Evolutionary conservation across 345 rosid species (phyloP).

Genomic region (Atalantia buxifolia): DNA sequence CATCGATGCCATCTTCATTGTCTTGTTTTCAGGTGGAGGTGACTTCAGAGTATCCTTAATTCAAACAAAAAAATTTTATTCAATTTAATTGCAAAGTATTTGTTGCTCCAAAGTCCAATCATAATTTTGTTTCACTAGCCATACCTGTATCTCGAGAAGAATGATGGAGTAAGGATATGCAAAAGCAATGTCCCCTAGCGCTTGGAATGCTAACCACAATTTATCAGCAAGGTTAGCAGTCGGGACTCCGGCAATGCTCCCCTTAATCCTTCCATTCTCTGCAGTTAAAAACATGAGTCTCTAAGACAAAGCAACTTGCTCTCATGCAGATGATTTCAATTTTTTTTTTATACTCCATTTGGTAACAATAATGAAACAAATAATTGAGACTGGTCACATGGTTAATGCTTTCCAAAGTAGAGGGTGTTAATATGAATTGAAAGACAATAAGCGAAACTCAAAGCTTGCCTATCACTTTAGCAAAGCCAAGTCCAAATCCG

Average conservation of each 20-base stretch:
- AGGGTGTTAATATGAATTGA: neutral
- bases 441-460: neutral
- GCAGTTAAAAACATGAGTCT: slow-evolving; percentile 7
- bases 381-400: neutral
- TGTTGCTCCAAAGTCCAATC: neutral
- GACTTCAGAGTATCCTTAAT: slow-evolving; percentile 41
- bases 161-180: slow-evolving; percentile 58
- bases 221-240: slow-evolving; percentile 32
- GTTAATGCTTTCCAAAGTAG: neutral
- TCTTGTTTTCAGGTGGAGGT: slow-evolving; percentile 45
- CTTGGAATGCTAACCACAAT: slow-evolving; percentile 45
- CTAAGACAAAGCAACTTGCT: neutral
- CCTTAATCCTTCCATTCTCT: slow-evolving; percentile 48
- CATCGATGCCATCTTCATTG: slow-evolving; percentile 42
- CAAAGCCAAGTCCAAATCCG: slow-evolving; percentile 47
- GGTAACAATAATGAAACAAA: neutral
- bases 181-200: slow-evolving; percentile 62
- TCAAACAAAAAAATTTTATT: neutral
- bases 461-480: slow-evolving; percentile 34
- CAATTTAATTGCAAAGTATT: neutral
- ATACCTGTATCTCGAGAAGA: slow-evolving; percentile 65
- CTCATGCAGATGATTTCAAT: neutral
- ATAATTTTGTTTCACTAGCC: neutral
- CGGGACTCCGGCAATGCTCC: slow-evolving; percentile 49
- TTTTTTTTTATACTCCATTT: neutral